Evolutionary conservation across 1,139 yeast species (phyloP).

Genomic region (Yamadazyma taylorii): DNA sequence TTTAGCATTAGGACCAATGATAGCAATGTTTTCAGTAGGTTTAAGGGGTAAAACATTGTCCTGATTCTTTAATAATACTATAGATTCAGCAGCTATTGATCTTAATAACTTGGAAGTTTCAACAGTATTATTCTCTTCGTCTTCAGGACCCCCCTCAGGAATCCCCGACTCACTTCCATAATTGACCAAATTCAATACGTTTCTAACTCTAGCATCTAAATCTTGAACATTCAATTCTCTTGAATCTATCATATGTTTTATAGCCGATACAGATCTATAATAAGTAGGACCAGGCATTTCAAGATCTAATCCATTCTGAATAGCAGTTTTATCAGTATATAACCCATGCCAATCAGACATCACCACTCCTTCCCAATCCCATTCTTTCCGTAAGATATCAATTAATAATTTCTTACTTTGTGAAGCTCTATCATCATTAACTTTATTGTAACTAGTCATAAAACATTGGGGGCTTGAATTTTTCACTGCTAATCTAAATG

Average conservation of each 20-base stretch:
- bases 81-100: slow-evolving; percentile 48
- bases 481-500: slow-evolving; percentile 58
- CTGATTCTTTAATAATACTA: slow-evolving; percentile 56
- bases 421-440: slow-evolving; percentile 58
- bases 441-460: slow-evolving; percentile 61
- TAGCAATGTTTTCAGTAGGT: slow-evolving; percentile 23
- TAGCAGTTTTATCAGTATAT: slow-evolving; percentile 45
- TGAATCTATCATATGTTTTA: slow-evolving; percentile 31
- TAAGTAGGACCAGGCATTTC: slow-evolving; percentile 66
- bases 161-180: slow-evolving; percentile 35
- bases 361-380: slow-evolving; percentile 49
- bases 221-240: slow-evolving; percentile 31
- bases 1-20: slow-evolving; percentile 39
- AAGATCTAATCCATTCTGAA: slow-evolving; percentile 55
- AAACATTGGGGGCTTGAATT: slow-evolving; percentile 38
- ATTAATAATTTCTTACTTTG: slow-evolving; percentile 41
- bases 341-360: slow-evolving; percentile 69
- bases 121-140: slow-evolving; percentile 32
- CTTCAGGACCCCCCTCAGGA: slow-evolving; percentile 34
- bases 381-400: slow-evolving; percentile 36
- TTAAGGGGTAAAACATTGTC: slow-evolving; percentile 40
- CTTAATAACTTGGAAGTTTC: slow-evolving; percentile 46
- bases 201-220: slow-evolving; percentile 45
- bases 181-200: slow-evolving; percentile 48
- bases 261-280: slow-evolving; percentile 38